A percentile compares a stretch with the other conserved stretches of the same genome.
Conservation (phyloP, 495 filamentous ascomycete species). For the Trichoderma parareesei region DNA sequence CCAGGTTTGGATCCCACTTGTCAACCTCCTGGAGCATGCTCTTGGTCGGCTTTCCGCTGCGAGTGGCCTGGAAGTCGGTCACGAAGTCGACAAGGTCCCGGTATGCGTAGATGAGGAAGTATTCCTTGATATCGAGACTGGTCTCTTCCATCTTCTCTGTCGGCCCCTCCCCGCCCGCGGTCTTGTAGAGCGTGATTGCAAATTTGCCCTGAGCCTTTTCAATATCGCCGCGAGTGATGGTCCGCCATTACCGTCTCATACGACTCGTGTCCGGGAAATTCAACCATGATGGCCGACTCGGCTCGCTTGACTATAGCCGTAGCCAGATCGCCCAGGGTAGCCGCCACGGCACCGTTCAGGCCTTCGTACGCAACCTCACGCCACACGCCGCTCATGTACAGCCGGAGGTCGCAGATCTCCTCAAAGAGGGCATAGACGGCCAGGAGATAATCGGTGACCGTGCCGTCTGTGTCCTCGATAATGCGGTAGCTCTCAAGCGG, state of each 20-base stretch:
- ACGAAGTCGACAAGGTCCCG: conserved; percentile 38
- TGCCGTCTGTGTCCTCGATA: conserved; percentile 16
- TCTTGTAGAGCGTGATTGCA: background rate
- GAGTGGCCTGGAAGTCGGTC: conserved; percentile 35
- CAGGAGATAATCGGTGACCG: conserved; percentile 31
- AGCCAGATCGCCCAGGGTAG: conserved; percentile 32
- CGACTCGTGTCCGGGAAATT: background rate
- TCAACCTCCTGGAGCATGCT: conserved; percentile 28
- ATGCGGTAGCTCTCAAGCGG: conserved; percentile 40
- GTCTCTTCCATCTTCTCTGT: background rate
- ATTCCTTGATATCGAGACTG: background rate
- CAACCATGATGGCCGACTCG: conserved; percentile 17
- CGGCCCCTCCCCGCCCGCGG: background rate
- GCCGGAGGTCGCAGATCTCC: conserved; percentile 27
- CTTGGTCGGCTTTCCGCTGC: conserved; percentile 39
- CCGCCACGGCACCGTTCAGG: conserved; percentile 40
- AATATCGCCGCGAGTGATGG: background rate
- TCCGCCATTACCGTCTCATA: background rate
- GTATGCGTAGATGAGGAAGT: background rate
- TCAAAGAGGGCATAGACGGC: conserved; percentile 27
- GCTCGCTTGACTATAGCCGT: conserved; percentile 30
- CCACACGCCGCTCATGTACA: conserved; percentile 35
- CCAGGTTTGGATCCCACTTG: conserved; percentile 35
- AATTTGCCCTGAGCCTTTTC: background rate
- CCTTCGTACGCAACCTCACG: conserved; percentile 35